Conservation (phyloP, 371 early-diverging fungal species). For the Mucor indicus region DNA sequence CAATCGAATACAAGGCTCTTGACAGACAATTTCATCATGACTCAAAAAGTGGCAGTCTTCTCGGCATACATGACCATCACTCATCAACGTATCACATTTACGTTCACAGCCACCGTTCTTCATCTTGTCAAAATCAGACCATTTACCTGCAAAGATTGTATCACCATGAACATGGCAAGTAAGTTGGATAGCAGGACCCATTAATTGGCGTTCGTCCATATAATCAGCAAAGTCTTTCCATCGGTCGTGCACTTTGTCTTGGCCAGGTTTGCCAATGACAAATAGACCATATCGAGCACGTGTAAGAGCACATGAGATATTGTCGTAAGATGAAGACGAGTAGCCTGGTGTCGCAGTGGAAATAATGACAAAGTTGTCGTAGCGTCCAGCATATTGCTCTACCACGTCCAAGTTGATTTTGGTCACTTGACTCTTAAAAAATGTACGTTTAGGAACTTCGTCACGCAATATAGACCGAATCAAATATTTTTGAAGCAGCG, state of each 20-base stretch:
- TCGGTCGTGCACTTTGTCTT: constrained; percentile 2
- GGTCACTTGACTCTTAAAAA: constrained; percentile 3
- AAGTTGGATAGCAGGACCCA: background rate
- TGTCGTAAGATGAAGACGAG: constrained; percentile 3
- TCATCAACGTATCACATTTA: constrained; percentile 27
- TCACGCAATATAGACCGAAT: constrained; percentile 11
- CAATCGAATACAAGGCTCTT: constrained; percentile 24
- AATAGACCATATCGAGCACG: constrained; percentile 37
- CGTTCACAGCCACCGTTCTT: constrained; percentile 38
- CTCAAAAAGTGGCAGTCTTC: constrained; percentile 35
- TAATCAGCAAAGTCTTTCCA: constrained; percentile 28
- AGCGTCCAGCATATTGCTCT: constrained; percentile 22
- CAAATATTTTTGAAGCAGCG: constrained; percentile 21
- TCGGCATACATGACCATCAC: constrained; percentile 38
- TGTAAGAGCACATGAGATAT: constrained; percentile 28
- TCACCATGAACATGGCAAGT: constrained; percentile 11
- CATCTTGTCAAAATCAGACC: constrained; percentile 24
- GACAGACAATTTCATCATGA: constrained; percentile 24
- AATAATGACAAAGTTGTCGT: constrained; percentile 24
- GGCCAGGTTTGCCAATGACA: constrained; percentile 28
- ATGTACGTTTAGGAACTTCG: constrained; percentile 17
- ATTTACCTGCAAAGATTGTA: constrained; percentile 8
- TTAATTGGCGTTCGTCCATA: constrained; percentile 14
- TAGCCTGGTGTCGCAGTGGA: constrained; percentile 24
- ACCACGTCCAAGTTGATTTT: constrained; percentile 16